Evolutionary conservation across 2,329 filamentous ascomycete genomes (phyloP).

Genomic region (Cryphonectria nitschkei): DNA sequence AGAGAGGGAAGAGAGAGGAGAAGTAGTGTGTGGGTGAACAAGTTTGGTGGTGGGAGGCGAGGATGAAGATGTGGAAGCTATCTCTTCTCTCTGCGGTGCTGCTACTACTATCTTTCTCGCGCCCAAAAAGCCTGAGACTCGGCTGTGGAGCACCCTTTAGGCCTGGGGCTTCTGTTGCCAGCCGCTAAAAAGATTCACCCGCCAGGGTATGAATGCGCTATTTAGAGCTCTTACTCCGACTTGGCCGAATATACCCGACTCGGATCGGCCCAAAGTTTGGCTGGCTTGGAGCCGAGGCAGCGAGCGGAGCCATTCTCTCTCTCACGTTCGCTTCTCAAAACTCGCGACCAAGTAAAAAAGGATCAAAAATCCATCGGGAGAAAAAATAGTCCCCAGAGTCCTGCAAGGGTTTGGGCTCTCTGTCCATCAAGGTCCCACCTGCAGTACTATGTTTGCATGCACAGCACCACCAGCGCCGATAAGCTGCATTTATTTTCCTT

Average conservation of each 20-base stretch:
- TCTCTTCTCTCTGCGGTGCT: background rate
- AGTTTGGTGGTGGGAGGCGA: background rate
- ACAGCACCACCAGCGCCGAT: background rate
- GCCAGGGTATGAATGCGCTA: conserved; percentile 26
- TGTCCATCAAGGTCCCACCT: conserved; percentile 28
- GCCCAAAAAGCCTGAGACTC: background rate
- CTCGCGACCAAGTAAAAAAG: background rate
- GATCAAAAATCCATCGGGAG: background rate
- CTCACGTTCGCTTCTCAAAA: background rate
- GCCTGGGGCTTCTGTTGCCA: conserved; percentile 8
- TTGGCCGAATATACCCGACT: conserved; percentile 28
- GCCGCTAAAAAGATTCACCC: conserved; percentile 28
- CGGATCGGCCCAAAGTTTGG: conserved; percentile 19
- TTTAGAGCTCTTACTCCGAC: conserved; percentile 27
- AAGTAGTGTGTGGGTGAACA: background rate
- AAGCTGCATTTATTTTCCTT: conserved; percentile 13
- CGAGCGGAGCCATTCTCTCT: background rate
- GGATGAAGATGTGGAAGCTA: background rate
- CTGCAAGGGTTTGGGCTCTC: background rate
- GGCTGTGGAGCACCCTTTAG: background rate
- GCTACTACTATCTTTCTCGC: background rate
- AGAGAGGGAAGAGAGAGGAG: background rate
- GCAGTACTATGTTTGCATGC: background rate
- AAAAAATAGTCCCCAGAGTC: background rate
- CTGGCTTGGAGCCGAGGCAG: conserved; percentile 19